These are phyloP conservation scores for Umbelopsis sp. DNA, from an alignment of 192 early-diverging fungal species.

Conservation along the genomic window DNA sequence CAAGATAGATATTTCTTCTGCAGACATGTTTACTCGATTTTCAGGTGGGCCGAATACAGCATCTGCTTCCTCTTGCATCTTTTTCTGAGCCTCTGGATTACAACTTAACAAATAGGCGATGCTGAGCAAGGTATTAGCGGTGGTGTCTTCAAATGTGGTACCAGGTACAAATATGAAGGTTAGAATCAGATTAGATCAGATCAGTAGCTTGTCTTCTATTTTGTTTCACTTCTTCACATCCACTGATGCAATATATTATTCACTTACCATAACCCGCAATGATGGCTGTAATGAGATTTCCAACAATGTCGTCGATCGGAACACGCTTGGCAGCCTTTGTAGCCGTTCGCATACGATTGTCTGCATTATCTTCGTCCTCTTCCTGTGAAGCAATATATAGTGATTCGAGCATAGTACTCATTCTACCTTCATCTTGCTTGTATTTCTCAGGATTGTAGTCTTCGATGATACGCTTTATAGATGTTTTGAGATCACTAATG, in stretches of 20 bases:
- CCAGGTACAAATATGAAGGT: background rate
- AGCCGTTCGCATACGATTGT: background rate
- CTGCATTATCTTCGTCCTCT: background rate
- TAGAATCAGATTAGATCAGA: too few species aligned
- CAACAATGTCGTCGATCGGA: slow-evolving; percentile 8
- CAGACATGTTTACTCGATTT: background rate
- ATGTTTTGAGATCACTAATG: background rate
- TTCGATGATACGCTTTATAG: slow-evolving; percentile 6
- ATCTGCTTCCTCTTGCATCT: slow-evolving; percentile 10
- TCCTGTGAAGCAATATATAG: slow-evolving; percentile 1
- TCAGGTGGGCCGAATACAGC: background rate
- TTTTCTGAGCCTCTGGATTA: background rate
- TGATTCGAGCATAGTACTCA: slow-evolving; percentile 17
- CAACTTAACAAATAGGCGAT: background rate
- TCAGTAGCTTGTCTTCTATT: too few species aligned
- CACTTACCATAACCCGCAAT: slow-evolving; percentile 22
- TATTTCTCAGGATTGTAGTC: background rate
- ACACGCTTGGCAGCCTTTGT: slow-evolving; percentile 5
- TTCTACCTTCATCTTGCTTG: background rate
- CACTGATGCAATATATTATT: too few species aligned
- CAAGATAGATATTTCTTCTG: background rate
- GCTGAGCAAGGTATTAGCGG: slow-evolving; percentile 5
- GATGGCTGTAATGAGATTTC: slow-evolving; percentile 14
- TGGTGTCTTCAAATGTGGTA: background rate
- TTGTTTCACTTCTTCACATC: too few species aligned